Conservation (phyloP, 2,329 filamentous ascomycete genomes). For the Arthroderma sp. region DNA sequence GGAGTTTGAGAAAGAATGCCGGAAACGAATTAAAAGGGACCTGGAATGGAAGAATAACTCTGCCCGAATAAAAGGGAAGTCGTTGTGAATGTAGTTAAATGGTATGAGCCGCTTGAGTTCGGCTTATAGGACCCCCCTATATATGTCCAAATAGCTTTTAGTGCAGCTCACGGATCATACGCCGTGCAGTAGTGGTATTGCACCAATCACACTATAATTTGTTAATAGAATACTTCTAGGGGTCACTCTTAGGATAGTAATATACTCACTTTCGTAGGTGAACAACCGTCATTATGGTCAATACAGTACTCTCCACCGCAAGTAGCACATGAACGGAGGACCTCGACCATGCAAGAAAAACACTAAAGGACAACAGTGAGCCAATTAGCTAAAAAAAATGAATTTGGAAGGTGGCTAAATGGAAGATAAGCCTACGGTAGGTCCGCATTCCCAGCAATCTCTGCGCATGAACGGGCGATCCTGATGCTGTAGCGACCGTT, state of each 20-base stretch:
- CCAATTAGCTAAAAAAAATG: not conserved
- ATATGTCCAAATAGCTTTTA: not conserved
- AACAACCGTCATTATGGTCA: slow-evolving; percentile 71
- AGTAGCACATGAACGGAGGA: slow-evolving; percentile 57
- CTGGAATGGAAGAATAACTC: no score
- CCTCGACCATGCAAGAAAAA: slow-evolving; percentile 57
- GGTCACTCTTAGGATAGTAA: not conserved
- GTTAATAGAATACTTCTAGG: slow-evolving; percentile 1
- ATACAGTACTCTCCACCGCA: slow-evolving; percentile 75
- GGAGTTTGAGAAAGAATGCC: no score
- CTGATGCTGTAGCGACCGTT: slow-evolving; percentile 17
- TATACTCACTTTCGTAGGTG: slow-evolving; percentile 43
- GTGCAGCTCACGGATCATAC: not conserved
- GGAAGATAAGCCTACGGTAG: slow-evolving; percentile 48
- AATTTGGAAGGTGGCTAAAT: not conserved
- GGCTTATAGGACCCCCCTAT: no score
- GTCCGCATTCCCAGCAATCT: slow-evolving; percentile 79
- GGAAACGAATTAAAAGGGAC: no score
- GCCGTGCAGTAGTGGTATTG: slow-evolving; percentile 22
- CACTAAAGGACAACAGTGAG: slow-evolving; percentile 36
- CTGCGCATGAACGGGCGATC: slow-evolving; percentile 42
- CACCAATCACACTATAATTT: slow-evolving; percentile 33
- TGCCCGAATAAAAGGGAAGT: no score
- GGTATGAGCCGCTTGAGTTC: no score
- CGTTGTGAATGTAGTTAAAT: no score